Evolutionary conservation across 2,329 filamentous ascomycete genomes (phyloP), one percentile per base, ranked within the genome.

Genomic region (Pestalotiopsis sp.): DNA sequence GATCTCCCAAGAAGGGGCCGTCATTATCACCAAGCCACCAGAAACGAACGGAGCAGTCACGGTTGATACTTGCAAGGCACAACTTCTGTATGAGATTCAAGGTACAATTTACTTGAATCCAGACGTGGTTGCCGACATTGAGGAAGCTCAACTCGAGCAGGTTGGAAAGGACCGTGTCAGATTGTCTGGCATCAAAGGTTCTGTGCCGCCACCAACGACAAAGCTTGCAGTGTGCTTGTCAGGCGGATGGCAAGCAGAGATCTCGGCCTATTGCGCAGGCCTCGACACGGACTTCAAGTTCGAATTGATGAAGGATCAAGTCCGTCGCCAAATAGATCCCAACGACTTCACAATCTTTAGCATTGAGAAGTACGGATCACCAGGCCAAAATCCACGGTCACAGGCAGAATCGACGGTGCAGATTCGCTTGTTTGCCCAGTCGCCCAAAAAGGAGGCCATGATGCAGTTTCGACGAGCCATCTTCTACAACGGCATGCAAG

Each of bases 21-120:
- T 13, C 27, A n/a, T 65, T 3, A 52, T 73, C 61, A 73, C 70
- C 4, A 76, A 75, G 69, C 73, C 72, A 36, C 70, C 72, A 63
- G 66, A 56, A 17, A 66, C 67, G 2, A 72, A 74, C 52, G 75
- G 74, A 9, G 65, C 72, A n/a, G 70, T 75, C 4, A 76, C 67
- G 40, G 52, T 75, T n/a, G 75, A 78, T 1, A 81, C 78, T 0
- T 75, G 75, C 40, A 79, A 74, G 1, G 77, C 75, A 0, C 83
- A 85, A 67, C 75, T 85, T 1, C 70, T 85, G 2, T 85, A 85
- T 57, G 83, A 85, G 66, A 73, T 85, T 20, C 83, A 85, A 20
- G 83, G 83, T 0, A 80, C 82, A 11, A 68, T 81, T 0, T 84
- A 85, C 66, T 66, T 83, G 12, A 84, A 85, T 36, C 80, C 80